Conservation (phyloP, 2,329 filamentous ascomycete genomes). For the Trichoderma sp. region DNA sequence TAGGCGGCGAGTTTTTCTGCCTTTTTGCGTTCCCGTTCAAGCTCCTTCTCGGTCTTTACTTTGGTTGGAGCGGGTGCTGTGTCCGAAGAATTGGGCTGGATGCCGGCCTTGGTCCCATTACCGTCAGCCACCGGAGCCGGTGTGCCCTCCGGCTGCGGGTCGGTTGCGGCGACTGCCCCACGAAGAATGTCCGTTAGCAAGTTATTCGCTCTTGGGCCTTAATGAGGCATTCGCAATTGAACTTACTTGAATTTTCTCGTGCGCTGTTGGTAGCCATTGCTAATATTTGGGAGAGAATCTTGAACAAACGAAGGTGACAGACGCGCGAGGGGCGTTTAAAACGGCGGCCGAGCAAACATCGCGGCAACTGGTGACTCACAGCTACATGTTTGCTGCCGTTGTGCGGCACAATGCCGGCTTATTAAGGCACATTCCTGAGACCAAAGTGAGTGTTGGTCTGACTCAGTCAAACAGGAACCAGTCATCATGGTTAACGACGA, state of each 20-base stretch:
- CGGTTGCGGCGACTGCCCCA: background rate
- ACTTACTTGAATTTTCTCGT: background rate
- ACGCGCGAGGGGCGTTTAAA: background rate
- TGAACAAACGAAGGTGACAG: background rate
- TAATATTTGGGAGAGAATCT: background rate
- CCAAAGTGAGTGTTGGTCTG: background rate
- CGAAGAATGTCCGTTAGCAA: background rate
- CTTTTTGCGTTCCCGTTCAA: background rate
- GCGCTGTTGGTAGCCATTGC: background rate
- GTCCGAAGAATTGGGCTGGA: background rate
- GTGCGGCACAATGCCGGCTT: background rate
- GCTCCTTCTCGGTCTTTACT: background rate
- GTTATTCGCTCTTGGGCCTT: background rate
- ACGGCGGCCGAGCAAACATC: background rate
- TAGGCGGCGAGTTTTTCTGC: background rate
- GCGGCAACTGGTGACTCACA: background rate
- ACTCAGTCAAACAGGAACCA: background rate
- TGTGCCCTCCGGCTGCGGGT: background rate
- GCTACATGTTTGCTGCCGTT: background rate
- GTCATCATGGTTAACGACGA: background rate
- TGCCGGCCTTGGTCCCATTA: background rate
- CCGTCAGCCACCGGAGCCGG: background rate
- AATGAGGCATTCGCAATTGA: background rate
- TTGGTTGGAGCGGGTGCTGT: background rate
- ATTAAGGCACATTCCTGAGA: background rate